phyloP scores from a whole-genome alignment of 2,329 filamentous ascomycete genomes.

The Fusarium lateritium region DNA sequence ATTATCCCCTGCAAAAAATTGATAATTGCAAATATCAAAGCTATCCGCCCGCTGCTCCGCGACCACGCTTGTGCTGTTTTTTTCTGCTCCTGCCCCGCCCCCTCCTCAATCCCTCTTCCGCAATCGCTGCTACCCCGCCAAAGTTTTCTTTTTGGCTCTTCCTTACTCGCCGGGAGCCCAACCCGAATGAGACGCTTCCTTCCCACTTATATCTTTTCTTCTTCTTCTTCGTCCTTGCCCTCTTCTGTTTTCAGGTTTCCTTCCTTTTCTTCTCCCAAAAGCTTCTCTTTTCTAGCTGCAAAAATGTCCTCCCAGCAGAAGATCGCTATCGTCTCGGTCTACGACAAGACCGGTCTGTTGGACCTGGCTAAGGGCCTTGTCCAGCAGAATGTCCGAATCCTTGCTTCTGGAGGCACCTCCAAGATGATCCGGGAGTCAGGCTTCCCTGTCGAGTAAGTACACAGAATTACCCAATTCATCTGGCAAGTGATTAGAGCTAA shows the following conservation, averaged over 20 bases:
- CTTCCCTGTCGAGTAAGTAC: constrained; percentile 89
- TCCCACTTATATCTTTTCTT: constrained; percentile 35
- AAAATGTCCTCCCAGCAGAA: constrained; percentile 64
- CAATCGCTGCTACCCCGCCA: constrained; percentile 50
- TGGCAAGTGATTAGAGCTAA: constrained; percentile 16
- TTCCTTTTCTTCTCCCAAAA: constrained; percentile 11
- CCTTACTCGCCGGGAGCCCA: constrained; percentile 40
- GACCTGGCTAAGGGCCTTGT: constrained; percentile 93
- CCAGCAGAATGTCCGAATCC: constrained; percentile 89
- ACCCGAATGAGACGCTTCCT: constrained; percentile 34
- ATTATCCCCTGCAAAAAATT: constrained; percentile 37
- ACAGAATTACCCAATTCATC: neutral
- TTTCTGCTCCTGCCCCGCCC: constrained; percentile 42
- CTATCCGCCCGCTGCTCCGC: neutral
- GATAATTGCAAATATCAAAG: constrained; percentile 19
- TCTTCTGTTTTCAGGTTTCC: constrained; percentile 10
- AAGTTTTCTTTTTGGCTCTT: constrained; percentile 44
- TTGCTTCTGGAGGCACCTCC: constrained; percentile 95
- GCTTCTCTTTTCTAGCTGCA: constrained; percentile 32
- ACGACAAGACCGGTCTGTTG: constrained; percentile 96
- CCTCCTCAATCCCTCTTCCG: constrained; percentile 39
- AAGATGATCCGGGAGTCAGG: constrained; percentile 97
- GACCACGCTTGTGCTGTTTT: constrained; percentile 27
- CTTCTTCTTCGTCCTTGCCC: constrained; percentile 7
- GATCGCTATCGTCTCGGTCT: constrained; percentile 95